phyloP scores from a whole-genome alignment of 768 basidiomycete genomes.

The Tylopilus plumbeoviolaceoides region DNA sequence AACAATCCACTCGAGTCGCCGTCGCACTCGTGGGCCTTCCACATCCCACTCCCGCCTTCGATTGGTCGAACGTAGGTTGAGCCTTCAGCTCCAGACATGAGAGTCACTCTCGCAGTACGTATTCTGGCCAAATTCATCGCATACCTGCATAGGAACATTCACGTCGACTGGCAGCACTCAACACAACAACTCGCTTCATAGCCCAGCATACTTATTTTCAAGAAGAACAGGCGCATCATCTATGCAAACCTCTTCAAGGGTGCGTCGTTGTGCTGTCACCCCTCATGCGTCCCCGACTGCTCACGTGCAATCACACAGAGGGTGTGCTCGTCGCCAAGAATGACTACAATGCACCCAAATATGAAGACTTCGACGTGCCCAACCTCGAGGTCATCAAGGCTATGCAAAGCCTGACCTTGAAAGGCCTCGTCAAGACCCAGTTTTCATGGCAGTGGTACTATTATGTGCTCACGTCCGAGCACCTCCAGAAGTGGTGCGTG shows the following conservation, averaged over 20 bases:
- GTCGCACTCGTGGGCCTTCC: too few relatives aligned
- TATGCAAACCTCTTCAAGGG: slow-evolving; percentile 99
- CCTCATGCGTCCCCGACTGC: too few relatives aligned
- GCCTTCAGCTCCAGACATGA: too few relatives aligned
- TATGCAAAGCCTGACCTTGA: slow-evolving; percentile 63
- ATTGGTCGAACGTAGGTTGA: too few relatives aligned
- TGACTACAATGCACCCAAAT: slow-evolving; percentile 96
- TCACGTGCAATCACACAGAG: too few relatives aligned
- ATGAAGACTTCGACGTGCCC: slow-evolving; percentile 80
- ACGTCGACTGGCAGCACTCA: slow-evolving; percentile 25
- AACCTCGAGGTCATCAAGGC: slow-evolving; percentile 72
- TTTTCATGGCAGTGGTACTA: slow-evolving; percentile 99
- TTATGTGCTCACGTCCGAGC: slow-evolving; percentile 93
- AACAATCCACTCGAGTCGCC: too few relatives aligned
- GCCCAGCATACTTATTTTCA: slow-evolving; percentile 91
- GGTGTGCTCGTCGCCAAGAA: slow-evolving; percentile 99
- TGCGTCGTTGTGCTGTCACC: slow-evolving; percentile 44
- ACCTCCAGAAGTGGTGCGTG: slow-evolving; percentile 83
- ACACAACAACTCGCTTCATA: slow-evolving; percentile 22
- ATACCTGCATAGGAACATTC: not conserved
- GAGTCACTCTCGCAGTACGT: slow-evolving; percentile 40
- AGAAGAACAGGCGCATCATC: slow-evolving; percentile 91
- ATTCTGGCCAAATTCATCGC: not conserved
- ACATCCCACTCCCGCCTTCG: too few relatives aligned
- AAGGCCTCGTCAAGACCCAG: slow-evolving; percentile 95